phyloP scores from a whole-genome alignment of 2,329 filamentous ascomycete genomes.

The Cladophialophora bantiana region DNA sequence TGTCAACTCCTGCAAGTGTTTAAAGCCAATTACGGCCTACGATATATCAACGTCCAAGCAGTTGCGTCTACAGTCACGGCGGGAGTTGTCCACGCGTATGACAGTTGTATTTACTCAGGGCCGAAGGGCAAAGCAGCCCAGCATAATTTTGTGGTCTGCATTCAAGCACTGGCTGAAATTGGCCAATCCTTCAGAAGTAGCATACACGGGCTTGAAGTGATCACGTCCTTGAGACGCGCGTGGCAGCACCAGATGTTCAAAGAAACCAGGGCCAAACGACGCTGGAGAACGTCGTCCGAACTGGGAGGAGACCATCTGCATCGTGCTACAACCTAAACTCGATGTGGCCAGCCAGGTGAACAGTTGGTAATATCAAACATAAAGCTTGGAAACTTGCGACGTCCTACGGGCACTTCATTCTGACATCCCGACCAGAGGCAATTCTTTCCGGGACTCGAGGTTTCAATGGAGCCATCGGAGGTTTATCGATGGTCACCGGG shows the following conservation, averaged over 20 bases:
- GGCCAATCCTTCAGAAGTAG: slow-evolving; percentile 33
- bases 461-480: no score
- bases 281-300: background rate
- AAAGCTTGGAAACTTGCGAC: background rate
- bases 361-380: background rate
- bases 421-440: background rate
- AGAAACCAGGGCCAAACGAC: slow-evolving; percentile 50
- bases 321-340: background rate
- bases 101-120: slow-evolving; percentile 22
- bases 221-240: slow-evolving; percentile 17
- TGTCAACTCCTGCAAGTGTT: slow-evolving; percentile 11
- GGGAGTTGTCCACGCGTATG: slow-evolving; percentile 18
- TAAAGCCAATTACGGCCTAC: slow-evolving; percentile 3
- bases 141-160: slow-evolving; percentile 45
- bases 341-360: background rate
- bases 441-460: background rate
- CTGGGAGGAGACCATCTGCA: background rate
- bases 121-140: slow-evolving; percentile 48
- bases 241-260: slow-evolving; percentile 15
- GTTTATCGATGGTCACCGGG: no score
- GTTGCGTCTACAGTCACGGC: slow-evolving; percentile 17
- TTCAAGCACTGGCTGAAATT: slow-evolving; percentile 34
- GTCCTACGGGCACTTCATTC: background rate
- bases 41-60: slow-evolving; percentile 16
- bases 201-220: slow-evolving; percentile 31